A percentile compares a stretch with the other conserved stretches of the same genome.
phyloP scores from a whole-genome alignment of 1,284 basidiomycete species.

The Boletellus sp. region DNA sequence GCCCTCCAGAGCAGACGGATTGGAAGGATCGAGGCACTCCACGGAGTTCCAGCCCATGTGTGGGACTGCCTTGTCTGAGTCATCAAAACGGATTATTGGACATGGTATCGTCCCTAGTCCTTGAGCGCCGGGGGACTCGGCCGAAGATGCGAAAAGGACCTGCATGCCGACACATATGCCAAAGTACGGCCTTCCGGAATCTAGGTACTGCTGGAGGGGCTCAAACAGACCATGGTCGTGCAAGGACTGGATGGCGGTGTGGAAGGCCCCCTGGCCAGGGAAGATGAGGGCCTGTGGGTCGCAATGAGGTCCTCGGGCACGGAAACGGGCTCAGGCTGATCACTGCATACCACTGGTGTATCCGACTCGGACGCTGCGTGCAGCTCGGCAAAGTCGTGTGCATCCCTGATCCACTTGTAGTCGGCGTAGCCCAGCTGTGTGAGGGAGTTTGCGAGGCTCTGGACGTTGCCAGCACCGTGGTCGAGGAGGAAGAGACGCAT shows the following conservation, averaged over 20 bases:
- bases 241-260: slow-evolving; percentile 82
- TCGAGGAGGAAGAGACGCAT: slow-evolving; percentile 88
- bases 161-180: slow-evolving; percentile 99
- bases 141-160: slow-evolving; percentile 85
- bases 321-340: slow-evolving; percentile 6
- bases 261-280: slow-evolving; percentile 97
- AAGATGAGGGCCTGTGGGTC: slow-evolving; percentile 83
- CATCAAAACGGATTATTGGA: slow-evolving; percentile 65
- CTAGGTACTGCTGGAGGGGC: slow-evolving; percentile 82
- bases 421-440: slow-evolving; percentile 75
- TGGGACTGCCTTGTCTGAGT: slow-evolving; percentile 82
- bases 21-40: slow-evolving; percentile 49
- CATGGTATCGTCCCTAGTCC: slow-evolving; percentile 77
- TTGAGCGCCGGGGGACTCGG: slow-evolving; percentile 58
- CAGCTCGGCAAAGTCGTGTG: slow-evolving; percentile 69
- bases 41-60: slow-evolving; percentile 98
- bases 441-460: slow-evolving; percentile 92
- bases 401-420: slow-evolving; percentile 87
- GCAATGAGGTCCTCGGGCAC: slow-evolving; percentile 15
- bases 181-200: slow-evolving; percentile 90
- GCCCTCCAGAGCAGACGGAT: slow-evolving; percentile 26
- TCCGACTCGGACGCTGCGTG: slow-evolving; percentile 32
- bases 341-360: slow-evolving; percentile 69
- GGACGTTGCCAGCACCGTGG: slow-evolving; percentile 94
- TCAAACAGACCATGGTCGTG: slow-evolving; percentile 71